Percentiles rank a stretch among this genome's conserved stretches.
phyloP scores from a whole-genome alignment of 2,329 filamentous ascomycete genomes.

The Pseudogymnoascus sp. region DNA sequence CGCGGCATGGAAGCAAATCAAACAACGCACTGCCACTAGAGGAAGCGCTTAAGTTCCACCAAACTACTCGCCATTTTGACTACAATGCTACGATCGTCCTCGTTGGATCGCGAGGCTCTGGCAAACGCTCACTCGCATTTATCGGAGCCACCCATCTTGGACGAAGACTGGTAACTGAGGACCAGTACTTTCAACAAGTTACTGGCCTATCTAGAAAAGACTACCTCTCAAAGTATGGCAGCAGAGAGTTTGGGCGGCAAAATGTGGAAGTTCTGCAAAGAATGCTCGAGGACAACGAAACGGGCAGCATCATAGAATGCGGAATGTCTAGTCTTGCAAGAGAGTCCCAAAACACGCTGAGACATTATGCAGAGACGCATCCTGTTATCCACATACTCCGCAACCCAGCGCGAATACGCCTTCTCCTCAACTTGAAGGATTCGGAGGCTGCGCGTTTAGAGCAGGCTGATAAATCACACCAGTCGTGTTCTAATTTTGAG shows the following conservation, averaged over 20 bases:
- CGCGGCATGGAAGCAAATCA: not conserved
- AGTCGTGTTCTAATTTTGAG: constrained; percentile 56
- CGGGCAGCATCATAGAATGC: constrained; percentile 63
- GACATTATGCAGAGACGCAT: constrained; percentile 56
- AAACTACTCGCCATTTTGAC: constrained; percentile 21
- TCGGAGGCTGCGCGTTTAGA: constrained; percentile 37
- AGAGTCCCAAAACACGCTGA: constrained; percentile 45
- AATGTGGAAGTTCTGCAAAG: constrained; percentile 57
- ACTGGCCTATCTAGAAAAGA: constrained; percentile 55
- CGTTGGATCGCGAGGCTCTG: constrained; percentile 65
- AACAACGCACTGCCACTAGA: not conserved
- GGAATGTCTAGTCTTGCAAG: constrained; percentile 49
- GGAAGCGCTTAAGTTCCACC: constrained; percentile 4
- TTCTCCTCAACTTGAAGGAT: constrained; percentile 37
- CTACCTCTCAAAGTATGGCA: constrained; percentile 58
- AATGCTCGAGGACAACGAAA: constrained; percentile 52
- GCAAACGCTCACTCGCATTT: constrained; percentile 69
- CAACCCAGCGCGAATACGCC: constrained; percentile 56
- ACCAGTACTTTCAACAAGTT: constrained; percentile 59
- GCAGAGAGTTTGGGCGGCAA: constrained; percentile 54
- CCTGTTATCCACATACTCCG: constrained; percentile 66
- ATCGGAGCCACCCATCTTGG: constrained; percentile 67
- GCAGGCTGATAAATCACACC: constrained; percentile 38
- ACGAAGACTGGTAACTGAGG: constrained; percentile 61
- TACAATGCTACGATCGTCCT: constrained; percentile 64